Conservation (phyloP, 805 yeast species). For the Vanderwaltozyma polyspora region DNA sequence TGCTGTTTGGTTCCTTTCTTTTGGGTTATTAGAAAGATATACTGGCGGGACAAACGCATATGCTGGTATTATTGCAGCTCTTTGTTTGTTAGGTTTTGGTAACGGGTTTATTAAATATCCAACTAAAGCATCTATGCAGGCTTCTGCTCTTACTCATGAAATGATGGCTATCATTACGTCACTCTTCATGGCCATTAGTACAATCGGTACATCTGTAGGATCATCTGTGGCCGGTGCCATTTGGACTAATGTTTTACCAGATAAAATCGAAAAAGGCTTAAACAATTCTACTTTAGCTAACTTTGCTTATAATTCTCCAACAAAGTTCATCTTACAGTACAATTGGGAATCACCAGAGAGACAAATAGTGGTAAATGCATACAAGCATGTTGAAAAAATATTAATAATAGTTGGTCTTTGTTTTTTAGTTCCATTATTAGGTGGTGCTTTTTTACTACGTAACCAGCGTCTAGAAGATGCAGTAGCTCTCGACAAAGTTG, state of each 20-base stretch:
- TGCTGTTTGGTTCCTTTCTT: slow-evolving; percentile 45
- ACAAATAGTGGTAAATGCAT: slow-evolving; percentile 39
- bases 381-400: slow-evolving; percentile 41
- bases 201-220: slow-evolving; percentile 57
- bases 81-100: slow-evolving; percentile 56
- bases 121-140: slow-evolving; percentile 49
- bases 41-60: slow-evolving; percentile 41
- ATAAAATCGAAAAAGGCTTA: slow-evolving; percentile 29
- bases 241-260: slow-evolving; percentile 41
- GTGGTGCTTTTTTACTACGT: slow-evolving; percentile 37
- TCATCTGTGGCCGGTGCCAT: slow-evolving; percentile 57
- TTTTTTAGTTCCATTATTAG: slow-evolving; percentile 42
- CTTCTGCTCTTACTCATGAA: slow-evolving; percentile 46
- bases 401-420: slow-evolving; percentile 42
- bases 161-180: slow-evolving; percentile 56
- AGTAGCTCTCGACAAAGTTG: slow-evolving; percentile 4
- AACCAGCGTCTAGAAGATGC: slow-evolving; percentile 33
- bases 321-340: slow-evolving; percentile 33
- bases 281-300: slow-evolving; percentile 25
- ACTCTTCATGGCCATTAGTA: slow-evolving; percentile 43
- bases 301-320: slow-evolving; percentile 39
- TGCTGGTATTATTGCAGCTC: slow-evolving; percentile 54
- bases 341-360: slow-evolving; percentile 51
- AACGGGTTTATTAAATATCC: slow-evolving; percentile 61
- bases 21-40: slow-evolving; percentile 48